Evolutionary conservation across 2,329 filamentous ascomycete genomes (phyloP), one percentile per base, ranked within the genome.

Genomic region (Talaromyces sp.): DNA sequence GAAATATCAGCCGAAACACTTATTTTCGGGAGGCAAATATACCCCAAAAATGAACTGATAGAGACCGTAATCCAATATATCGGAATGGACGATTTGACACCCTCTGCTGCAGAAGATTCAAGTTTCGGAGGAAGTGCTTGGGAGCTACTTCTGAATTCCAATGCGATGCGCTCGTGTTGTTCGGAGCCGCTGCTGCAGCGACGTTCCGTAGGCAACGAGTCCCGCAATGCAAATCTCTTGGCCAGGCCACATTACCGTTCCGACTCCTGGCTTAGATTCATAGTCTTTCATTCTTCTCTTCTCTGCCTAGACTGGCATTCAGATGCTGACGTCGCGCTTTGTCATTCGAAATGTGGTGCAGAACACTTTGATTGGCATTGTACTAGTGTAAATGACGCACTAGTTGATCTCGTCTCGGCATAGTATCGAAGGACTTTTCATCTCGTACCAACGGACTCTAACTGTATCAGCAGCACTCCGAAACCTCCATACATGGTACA

Each of bases 321-420:
- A 37, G 45, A 19, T 49, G 16, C 60, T 43, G 47, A 54, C 19
- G 22, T 43, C 33, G 60, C 60, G 22, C 47, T 54, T 54, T 54
- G 47, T 62, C 35, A 31, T 43, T 41, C 33, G 11, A 13, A 43
- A 22, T 39, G 22, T 31, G 54, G 13, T 47, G 27, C 39, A 35
- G 37, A 22, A 47, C 4, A 27, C 16, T 39, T 41, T 8, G 35
- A 56, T 35, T n/a, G 39, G 31, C 31, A 24, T 13, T 45, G 50
- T 45, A 35, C 45, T 49, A 57, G 61, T 35, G 50, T 37, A 62
- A 57, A 63, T 63, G 50, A 49, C 50, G 61, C 61, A 57, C 61
- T 57, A 45, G 24, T 62, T 50, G 13, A 31, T 56, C 19, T 39
- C 14, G 24, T 47, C 19, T 62, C 37, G 35, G 22, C 14, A 59